A percentile compares a stretch with the other conserved stretches of the same genome.
Conservation (phyloP, 495 filamentous ascomycete genomes). For the Penicillium herquei region DNA sequence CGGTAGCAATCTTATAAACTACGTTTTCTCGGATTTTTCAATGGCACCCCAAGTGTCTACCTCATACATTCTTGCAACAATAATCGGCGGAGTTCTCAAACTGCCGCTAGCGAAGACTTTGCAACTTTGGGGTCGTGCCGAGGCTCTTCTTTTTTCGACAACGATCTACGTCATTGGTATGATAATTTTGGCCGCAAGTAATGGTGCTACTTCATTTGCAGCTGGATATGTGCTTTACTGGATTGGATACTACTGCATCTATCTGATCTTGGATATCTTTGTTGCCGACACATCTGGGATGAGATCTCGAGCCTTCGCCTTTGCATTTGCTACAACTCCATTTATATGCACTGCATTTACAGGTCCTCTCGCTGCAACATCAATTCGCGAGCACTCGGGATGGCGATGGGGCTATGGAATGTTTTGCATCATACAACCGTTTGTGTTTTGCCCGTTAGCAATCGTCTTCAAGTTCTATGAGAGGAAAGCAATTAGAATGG, state of each 20-base stretch:
- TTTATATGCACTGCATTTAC: slow-evolving; percentile 50
- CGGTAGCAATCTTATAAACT: slow-evolving; percentile 34
- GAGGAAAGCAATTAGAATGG: slow-evolving; percentile 52
- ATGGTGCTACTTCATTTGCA: slow-evolving; percentile 43
- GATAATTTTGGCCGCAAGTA: slow-evolving; percentile 47
- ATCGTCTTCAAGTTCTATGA: slow-evolving; percentile 54
- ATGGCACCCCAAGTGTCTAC: slow-evolving; percentile 38
- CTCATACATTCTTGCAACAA: slow-evolving; percentile 37
- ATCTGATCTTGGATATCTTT: slow-evolving; percentile 57
- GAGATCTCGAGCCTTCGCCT: slow-evolving; percentile 59
- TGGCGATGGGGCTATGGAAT: slow-evolving; percentile 66
- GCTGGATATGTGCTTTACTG: slow-evolving; percentile 55
- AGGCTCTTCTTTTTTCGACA: slow-evolving; percentile 48
- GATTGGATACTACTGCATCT: slow-evolving; percentile 57
- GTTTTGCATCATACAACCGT: slow-evolving; percentile 57
- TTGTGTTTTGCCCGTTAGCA: slow-evolving; percentile 50
- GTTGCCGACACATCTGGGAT: slow-evolving; percentile 64
- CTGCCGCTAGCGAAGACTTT: slow-evolving; percentile 67
- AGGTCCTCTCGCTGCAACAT: slow-evolving; percentile 31
- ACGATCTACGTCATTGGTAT: slow-evolving; percentile 39
- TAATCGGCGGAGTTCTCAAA: slow-evolving; percentile 66
- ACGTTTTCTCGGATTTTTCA: slow-evolving; percentile 35
- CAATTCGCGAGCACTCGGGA: slow-evolving; percentile 46
- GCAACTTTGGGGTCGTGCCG: slow-evolving; percentile 62
- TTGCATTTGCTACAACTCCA: slow-evolving; percentile 59